These are phyloP conservation scores for Rhamnella rubrinervis DNA, from an alignment of 331 rosid species.

Conservation along the genomic window DNA sequence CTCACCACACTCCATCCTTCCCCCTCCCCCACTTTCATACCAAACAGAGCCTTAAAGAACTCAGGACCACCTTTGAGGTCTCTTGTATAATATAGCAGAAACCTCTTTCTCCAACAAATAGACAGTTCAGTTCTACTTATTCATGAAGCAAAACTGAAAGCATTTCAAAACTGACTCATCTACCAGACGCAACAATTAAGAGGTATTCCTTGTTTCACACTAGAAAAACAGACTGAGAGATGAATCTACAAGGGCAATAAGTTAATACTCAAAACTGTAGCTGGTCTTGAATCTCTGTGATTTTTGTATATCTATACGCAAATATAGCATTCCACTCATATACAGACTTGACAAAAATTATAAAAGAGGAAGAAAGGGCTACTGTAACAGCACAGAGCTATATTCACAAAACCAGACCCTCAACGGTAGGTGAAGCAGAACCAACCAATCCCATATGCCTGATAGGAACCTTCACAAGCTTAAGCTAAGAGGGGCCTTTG, in stretches of 20 bases:
- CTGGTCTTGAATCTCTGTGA: conserved; percentile 19
- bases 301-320: conserved; percentile 21
- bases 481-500: conserved; percentile 51
- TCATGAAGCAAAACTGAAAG: no score
- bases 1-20: no score
- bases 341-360: conserved; percentile 39
- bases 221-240: no score
- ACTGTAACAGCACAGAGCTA: conserved; percentile 20
- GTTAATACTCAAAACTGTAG: conserved; percentile 24
- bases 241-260: neutral
- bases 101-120: no score
- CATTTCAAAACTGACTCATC: no score
- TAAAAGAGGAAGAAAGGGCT: conserved; percentile 5
- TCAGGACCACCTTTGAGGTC: no score
- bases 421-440: conserved; percentile 13
- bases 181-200: no score
- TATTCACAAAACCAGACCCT: conserved; percentile 24
- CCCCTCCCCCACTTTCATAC: no score
- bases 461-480: neutral
- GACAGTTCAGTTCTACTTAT: no score
- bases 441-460: conserved; percentile 2
- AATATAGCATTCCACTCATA: conserved; percentile 30
- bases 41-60: no score
- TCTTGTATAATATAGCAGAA: no score
- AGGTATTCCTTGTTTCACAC: no score